Base-by-base conservation (phyloP, 257 asterid genomes). In the Solanum chiquidenum region DNA sequence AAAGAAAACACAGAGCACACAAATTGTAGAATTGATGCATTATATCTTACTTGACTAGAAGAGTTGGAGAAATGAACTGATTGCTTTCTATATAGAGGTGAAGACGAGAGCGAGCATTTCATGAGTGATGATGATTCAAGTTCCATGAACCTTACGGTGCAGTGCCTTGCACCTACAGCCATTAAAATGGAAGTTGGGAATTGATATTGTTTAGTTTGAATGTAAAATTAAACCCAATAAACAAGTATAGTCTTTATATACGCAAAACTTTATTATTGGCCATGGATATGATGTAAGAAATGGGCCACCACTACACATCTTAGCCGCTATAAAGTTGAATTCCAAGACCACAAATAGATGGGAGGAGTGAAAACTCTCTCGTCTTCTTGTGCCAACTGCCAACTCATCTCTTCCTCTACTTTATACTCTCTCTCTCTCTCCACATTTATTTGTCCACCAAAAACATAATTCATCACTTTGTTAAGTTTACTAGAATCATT, bases 71-170 rank as follows among this genome's bases (percentile, higher is more conserved):
- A 89, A 34, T 87, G 92, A 84, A 92, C 79, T 16, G 92, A 89
- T 82, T 91, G 93, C 60, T 84, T 93, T 75, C 93, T 90, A 40
- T 82, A 64, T 1, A 55, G 66, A 55, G 66, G 25, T 55, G 66
- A 55, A 55, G 66, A 55, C 21, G 95, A 90, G 62, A 80, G 37
- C 25, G 93, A 87, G 80, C 52, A 85, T 89, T 91, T 94, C 87
- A 64, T 13, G 38, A 27, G 38, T 25, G 84, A 77, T 12, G 84
- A 86, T 86, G 93, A 83, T 89, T 91, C 92, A 58, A 88, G 87
- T 87, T 93, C 93, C 90, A 87, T 86, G 89, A 91, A 90, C 62
- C 91, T 90, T 52, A 91, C 87, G 76, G 91, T 84, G 92, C 90
- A 88, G 85, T 92, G 89, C 9, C 86, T 89, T 42, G 87, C 38